Base-by-base conservation (phyloP, 306 rosid genomes). In the Lablab purpureus region DNA sequence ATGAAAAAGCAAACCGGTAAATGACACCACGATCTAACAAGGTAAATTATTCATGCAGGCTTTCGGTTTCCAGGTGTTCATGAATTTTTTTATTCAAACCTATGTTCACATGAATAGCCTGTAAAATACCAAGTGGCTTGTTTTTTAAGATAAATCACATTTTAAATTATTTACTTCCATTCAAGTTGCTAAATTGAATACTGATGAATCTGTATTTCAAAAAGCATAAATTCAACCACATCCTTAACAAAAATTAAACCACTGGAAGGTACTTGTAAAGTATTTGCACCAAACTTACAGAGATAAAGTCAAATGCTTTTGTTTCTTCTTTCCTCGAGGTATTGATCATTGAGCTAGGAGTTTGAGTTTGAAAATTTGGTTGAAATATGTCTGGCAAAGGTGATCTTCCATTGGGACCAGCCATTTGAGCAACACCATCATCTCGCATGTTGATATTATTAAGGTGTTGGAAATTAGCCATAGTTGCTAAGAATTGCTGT, bases 251-350 rank as follows among this genome's bases (percentile, higher is more conserved):
- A 68, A n/a, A 23, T 25, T 54, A 34, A 85, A 78, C 21, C 49
- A 47, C 68, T 19, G 54, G 28, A 50, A 78, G 19, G 41, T 54
- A 51, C 22, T n/a, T 12, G 51, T 34, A 19, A 58, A 55, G 47
- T 67, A 45, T 74, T 41, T 54, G 47, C 34, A 56, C 80, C 34
- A 27, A 18, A 86, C 99, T 90, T 85, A 96, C 99, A 10, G 99
- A 93, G 87, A 96, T 96, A 83, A 96, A 93, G 87, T 96, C 98
- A 82, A 96, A 96, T 0, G 99, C 99, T 80, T 87, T 93, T 27
- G 89, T 90, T 1, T 96, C 99, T 82, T 93, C 98, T 85, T 91
- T 95, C 92, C 90, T 96, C 25, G 98, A 79, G 88, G 73, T 85
- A 71, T 88, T 96, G 82, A 87, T 67, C 84, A 85, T 49, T 77